Evolutionary conservation across 129 eudicot species (phyloP).

Genomic region (Kitagawia praeruptora): DNA sequence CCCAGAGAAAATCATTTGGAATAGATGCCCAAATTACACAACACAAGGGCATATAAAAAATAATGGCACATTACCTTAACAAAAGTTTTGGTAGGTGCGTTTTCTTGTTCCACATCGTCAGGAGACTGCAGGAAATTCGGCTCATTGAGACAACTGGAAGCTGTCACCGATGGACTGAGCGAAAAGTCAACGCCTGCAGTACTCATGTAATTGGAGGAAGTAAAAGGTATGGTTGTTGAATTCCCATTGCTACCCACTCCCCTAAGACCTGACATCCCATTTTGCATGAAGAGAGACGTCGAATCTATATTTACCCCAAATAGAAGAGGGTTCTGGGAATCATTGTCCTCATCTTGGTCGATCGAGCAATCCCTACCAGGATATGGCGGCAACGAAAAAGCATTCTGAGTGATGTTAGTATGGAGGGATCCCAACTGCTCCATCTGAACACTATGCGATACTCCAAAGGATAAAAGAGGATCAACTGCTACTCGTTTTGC

Average conservation of each 20-base stretch:
- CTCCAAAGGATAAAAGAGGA: constrained; percentile 42
- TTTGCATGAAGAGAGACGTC: constrained; percentile 45
- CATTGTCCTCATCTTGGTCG: constrained; percentile 34
- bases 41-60: not conserved
- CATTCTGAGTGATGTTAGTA: constrained; percentile 36
- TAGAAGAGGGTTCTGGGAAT: constrained; percentile 50
- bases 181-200: constrained; percentile 39
- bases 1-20: not conserved
- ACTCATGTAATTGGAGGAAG: constrained; percentile 35
- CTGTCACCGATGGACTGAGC: constrained; percentile 43
- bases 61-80: constrained; percentile 55
- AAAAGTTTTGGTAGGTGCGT: constrained; percentile 43
- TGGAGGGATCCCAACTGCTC: constrained; percentile 44
- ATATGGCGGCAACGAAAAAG: constrained; percentile 56
- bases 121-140: constrained; percentile 70
- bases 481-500: constrained; percentile 74
- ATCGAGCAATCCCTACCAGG: constrained; percentile 60
- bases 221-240: constrained; percentile 34
- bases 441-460: constrained; percentile 39
- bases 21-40: not conserved
- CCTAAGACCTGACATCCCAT: constrained; percentile 22
- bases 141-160: constrained; percentile 70
- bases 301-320: constrained; percentile 58
- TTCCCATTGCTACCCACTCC: constrained; percentile 31
- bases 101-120: constrained; percentile 55